phyloP scores from a whole-genome alignment of 2,329 filamentous ascomycete species.

The Botrytis fragariae region DNA sequence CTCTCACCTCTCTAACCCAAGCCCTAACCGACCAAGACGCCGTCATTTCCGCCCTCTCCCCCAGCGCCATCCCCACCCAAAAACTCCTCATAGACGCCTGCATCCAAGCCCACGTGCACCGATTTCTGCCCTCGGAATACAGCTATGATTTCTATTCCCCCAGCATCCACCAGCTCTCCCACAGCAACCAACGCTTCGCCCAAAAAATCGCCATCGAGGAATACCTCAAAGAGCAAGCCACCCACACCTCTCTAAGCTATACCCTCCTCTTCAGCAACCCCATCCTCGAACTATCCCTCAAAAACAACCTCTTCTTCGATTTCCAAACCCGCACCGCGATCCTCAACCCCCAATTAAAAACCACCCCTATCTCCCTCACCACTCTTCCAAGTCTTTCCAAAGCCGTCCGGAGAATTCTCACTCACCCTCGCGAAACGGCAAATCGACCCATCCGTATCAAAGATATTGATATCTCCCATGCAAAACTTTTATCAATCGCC shows the following conservation, averaged over 20 bases:
- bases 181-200: background rate
- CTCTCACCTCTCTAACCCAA: conserved; percentile 31
- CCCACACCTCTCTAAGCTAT: conserved; percentile 39
- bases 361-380: background rate
- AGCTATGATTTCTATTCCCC: conserved; percentile 35
- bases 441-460: conserved; percentile 50
- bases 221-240: conserved; percentile 25
- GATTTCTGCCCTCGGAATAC: conserved; percentile 59
- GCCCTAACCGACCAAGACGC: conserved; percentile 31
- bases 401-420: conserved; percentile 49
- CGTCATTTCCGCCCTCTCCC: conserved; percentile 25
- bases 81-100: conserved; percentile 51
- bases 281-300: conserved; percentile 40
- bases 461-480: conserved; percentile 42
- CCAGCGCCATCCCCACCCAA: conserved; percentile 16
- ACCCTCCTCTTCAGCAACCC: conserved; percentile 10
- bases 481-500: conserved; percentile 25
- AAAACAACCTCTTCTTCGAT: conserved; percentile 46
- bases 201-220: conserved; percentile 14
- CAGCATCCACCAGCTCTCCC: background rate
- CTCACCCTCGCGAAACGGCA: conserved; percentile 50
- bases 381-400: conserved; percentile 28
- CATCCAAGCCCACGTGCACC: conserved; percentile 54
- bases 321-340: conserved; percentile 34
- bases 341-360: background rate